Conservation (phyloP, 1,139 yeast genomes). For the Suhomyces ambrosiae region DNA sequence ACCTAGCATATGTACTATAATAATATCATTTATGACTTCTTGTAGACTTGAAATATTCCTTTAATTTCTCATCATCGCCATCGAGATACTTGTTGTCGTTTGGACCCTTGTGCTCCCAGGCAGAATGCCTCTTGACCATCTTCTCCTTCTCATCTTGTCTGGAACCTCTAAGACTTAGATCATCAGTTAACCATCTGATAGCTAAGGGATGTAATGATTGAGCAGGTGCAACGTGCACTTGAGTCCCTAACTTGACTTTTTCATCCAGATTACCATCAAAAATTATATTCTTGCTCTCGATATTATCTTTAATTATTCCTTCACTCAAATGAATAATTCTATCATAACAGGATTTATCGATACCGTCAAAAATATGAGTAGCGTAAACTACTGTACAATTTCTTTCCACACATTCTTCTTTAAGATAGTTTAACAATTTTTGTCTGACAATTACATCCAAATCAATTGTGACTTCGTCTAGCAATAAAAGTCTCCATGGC, state of each 20-base stretch:
- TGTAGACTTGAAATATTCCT: conserved; percentile 51
- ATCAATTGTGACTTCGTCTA: conserved; percentile 96
- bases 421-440: conserved; percentile 67
- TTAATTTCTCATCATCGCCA: conserved; percentile 45
- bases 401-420: conserved; percentile 66
- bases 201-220: conserved; percentile 73
- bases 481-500: conserved; percentile 82
- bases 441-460: conserved; percentile 89
- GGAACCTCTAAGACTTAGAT: conserved; percentile 53
- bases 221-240: conserved; percentile 27
- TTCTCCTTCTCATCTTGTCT: conserved; percentile 54
- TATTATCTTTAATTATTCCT: conserved; percentile 50
- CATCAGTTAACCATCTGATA: conserved; percentile 60
- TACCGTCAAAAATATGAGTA: conserved; percentile 94
- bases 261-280: conserved; percentile 24
- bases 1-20: conserved; percentile 2
- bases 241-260: conserved; percentile 32
- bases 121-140: conserved; percentile 34
- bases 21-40: conserved; percentile 25
- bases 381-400: conserved; percentile 82
- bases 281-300: conserved; percentile 28
- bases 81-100: conserved; percentile 50
- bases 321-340: conserved; percentile 75
- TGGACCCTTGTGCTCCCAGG: conserved; percentile 27
- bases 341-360: conserved; percentile 83